A percentile compares a stretch with the other conserved stretches of the same genome.
Conservation (phyloP, 2,329 filamentous ascomycete genomes). For the Ceratocystis eucalypticola region DNA sequence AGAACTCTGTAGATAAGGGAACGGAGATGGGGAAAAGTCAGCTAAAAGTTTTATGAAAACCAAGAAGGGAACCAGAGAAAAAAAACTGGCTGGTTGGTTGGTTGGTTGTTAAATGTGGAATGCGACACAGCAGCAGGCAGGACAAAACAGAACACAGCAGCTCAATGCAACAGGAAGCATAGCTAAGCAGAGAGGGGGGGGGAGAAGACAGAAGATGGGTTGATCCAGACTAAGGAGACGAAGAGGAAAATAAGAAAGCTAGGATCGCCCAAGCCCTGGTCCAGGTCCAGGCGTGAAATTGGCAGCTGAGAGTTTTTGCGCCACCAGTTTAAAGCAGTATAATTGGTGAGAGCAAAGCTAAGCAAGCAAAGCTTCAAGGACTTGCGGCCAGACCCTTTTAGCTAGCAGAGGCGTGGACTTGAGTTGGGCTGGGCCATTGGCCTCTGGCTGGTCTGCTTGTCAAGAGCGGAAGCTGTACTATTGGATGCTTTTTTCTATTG, state of each 20-base stretch:
- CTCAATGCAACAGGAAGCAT: background rate
- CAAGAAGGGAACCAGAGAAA: constrained; percentile 4
- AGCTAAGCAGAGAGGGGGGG: background rate
- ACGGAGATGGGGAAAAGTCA: constrained; percentile 4
- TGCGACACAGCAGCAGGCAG: background rate
- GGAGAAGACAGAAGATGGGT: background rate
- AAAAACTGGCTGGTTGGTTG: constrained; percentile 4
- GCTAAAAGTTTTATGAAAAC: background rate
- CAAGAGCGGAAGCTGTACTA: background rate
- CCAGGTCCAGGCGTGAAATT: constrained; percentile 1
- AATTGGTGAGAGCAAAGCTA: background rate
- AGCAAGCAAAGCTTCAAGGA: too few species aligned
- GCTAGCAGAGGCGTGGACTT: too few species aligned
- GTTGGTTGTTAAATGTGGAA: background rate
- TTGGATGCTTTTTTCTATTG: too few species aligned
- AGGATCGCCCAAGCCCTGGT: background rate
- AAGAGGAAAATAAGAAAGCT: background rate
- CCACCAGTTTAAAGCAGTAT: background rate
- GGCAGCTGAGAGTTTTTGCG: constrained; percentile 3
- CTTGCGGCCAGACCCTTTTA: too few species aligned
- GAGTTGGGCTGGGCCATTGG: background rate
- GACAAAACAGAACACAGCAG: background rate
- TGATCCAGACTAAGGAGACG: background rate
- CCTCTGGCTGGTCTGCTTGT: background rate
- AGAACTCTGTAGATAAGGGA: constrained; percentile 11